Evolutionary conservation across 208 protist genomes (phyloP).

Genomic region (Strigomonas culicis): DNA sequence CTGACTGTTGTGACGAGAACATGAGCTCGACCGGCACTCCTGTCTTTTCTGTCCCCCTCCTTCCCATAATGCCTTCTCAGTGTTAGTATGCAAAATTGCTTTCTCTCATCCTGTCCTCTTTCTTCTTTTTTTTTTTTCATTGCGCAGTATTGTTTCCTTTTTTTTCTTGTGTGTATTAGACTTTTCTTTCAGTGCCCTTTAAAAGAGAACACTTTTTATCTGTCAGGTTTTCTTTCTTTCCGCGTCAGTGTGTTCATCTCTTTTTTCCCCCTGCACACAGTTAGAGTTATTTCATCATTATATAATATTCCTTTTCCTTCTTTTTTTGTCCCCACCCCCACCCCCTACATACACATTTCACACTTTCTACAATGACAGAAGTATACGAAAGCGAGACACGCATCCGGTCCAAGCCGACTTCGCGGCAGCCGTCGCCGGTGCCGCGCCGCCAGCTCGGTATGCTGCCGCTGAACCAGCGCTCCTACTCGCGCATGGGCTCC

Average conservation of each 20-base stretch:
- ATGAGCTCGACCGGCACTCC: neutral
- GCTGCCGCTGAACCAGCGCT: constrained; percentile 79
- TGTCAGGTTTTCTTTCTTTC: neutral
- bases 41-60: constrained; percentile 2
- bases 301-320: neutral
- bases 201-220: neutral
- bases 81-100: neutral
- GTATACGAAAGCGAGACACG: too few relatives aligned
- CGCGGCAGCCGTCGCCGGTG: constrained; percentile 53
- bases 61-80: neutral
- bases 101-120: neutral
- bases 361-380: constrained; percentile 11
- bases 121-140: neutral
- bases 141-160: constrained; percentile 10
- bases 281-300: neutral
- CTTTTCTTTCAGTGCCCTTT: constrained; percentile 12
- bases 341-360: neutral
- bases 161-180: constrained; percentile 5
- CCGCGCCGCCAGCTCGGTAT: constrained; percentile 63
- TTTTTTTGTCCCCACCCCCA: neutral
- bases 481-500: constrained; percentile 75
- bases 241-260: neutral
- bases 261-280: constrained; percentile 13
- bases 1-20: constrained; percentile 1
- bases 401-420: constrained; percentile 12